Evolutionary conservation across 768 basidiomycete species (phyloP), one percentile per base, ranked within the genome.

Genomic region (Tylopilus sp.): DNA sequence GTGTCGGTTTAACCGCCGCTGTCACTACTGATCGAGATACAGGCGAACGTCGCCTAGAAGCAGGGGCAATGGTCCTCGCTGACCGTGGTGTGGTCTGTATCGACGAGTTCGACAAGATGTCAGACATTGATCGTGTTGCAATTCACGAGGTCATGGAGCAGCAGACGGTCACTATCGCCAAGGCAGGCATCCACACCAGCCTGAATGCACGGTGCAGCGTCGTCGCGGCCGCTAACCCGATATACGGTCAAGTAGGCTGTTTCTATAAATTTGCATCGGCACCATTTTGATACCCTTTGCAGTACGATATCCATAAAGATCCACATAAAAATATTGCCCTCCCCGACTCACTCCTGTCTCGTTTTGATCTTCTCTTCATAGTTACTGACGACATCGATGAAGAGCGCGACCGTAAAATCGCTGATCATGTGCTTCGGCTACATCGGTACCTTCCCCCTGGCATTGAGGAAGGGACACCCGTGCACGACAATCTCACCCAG

Each of bases 121-220:
- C 92, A 23, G 97, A 99, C 66, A 80, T 98, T 58, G 97, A 99
- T 73, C 84, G 97, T 58, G 95, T 98, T 18, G 95, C 97, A 30
- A 99, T 99, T 62, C 97, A 99, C 73, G 97, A 99, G 81, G 97
- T 98, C 65, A 99, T 99, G 97, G 97, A 98, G 68, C 95, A 98
- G 69, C 97, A 99, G 67, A 99, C 97, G 0, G 95, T 99, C 42
- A 98, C 97, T 9, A 99, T 99, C 57, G 97, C 97, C 43, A 99
- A 99, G 65, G 97, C 97, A 12, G 97, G 97, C 51, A 99, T 99
- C 58, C 97, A 98, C 66, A 99, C 97, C 0, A 94, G 89, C 67
- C 78, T 99, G 61, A 99, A 99, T 69, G 97, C 97, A 5, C 82
- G 97, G 38, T 98, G 97, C 68, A 95, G 92, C 59, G 97, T 99